Percentiles rank a stretch among this genome's conserved stretches.
Evolutionary conservation across 148 eudicot species (phyloP).

Genomic region (Spergularia bocconei): DNA sequence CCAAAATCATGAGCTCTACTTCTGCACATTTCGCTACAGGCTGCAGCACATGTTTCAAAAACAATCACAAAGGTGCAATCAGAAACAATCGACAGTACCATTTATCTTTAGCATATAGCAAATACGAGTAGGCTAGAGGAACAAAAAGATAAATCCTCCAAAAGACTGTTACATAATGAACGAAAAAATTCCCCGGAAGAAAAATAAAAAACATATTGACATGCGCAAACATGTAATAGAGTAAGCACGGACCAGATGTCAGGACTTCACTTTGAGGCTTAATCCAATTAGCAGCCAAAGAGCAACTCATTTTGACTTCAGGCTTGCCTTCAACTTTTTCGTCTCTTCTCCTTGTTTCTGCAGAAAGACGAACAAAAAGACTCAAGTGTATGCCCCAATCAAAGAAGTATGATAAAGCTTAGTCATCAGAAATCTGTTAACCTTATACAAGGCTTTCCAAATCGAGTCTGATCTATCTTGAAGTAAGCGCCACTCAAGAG

Average conservation of each 20-base stretch:
- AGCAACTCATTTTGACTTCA: conserved; percentile 34
- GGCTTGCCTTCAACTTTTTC: conserved; percentile 34
- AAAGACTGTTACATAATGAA: too few species aligned
- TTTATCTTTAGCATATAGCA: too few species aligned
- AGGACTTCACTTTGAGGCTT: background rate
- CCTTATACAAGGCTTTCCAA: conserved; percentile 52
- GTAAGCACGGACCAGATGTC: background rate
- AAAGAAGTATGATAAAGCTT: conserved; percentile 3
- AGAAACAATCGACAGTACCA: too few species aligned
- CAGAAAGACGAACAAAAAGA: conserved; percentile 6
- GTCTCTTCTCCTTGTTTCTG: conserved; percentile 53
- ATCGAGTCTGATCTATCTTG: conserved; percentile 47
- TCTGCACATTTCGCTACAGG: background rate
- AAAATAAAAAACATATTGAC: background rate
- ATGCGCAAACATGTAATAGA: background rate
- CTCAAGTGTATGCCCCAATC: background rate
- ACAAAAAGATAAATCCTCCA: too few species aligned
- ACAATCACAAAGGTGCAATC: too few species aligned
- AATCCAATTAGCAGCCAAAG: background rate
- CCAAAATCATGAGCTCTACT: background rate
- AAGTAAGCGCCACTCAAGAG: conserved; percentile 66
- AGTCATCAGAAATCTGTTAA: conserved; percentile 5
- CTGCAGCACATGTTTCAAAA: background rate
- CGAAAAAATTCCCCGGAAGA: background rate
- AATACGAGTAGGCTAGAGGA: too few species aligned